Conservation (phyloP, 331 rosid genomes). For the Pyrus hybrid region DNA sequence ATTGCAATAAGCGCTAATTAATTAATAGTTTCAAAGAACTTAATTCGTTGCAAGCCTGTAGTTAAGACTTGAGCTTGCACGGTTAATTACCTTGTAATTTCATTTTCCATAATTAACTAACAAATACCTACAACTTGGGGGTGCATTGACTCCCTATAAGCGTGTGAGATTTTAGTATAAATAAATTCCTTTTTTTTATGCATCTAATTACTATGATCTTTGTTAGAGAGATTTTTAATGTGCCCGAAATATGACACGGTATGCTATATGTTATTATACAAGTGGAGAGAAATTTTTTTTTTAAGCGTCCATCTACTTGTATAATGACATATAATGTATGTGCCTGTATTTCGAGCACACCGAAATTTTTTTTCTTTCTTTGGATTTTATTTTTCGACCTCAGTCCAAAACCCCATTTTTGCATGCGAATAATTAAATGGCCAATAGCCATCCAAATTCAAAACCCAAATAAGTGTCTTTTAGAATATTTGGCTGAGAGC, state of each 20-base stretch:
- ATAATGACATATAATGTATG: too few species aligned
- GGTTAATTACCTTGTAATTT: background rate
- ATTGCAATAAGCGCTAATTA: too few species aligned
- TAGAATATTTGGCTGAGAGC: background rate
- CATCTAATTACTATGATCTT: background rate
- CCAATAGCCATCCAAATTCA: background rate
- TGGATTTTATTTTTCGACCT: background rate
- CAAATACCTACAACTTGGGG: background rate
- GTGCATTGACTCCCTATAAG: background rate
- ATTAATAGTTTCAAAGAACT: too few species aligned
- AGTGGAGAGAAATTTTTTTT: too few species aligned
- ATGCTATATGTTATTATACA: too few species aligned
- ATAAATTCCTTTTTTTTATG: background rate
- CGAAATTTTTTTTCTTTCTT: background rate
- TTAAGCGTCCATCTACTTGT: too few species aligned
- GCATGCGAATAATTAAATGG: background rate
- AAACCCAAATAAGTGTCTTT: background rate
- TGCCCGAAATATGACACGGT: too few species aligned
- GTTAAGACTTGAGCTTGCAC: too few species aligned
- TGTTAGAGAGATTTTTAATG: background rate
- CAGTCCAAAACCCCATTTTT: background rate
- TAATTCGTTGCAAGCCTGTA: too few species aligned
- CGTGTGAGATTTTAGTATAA: background rate
- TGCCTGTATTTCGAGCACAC: too few species aligned
- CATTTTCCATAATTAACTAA: background rate